Base-by-base conservation (phyloP, 2,329 filamentous ascomycete genomes). In the Cercospora sp. region DNA sequence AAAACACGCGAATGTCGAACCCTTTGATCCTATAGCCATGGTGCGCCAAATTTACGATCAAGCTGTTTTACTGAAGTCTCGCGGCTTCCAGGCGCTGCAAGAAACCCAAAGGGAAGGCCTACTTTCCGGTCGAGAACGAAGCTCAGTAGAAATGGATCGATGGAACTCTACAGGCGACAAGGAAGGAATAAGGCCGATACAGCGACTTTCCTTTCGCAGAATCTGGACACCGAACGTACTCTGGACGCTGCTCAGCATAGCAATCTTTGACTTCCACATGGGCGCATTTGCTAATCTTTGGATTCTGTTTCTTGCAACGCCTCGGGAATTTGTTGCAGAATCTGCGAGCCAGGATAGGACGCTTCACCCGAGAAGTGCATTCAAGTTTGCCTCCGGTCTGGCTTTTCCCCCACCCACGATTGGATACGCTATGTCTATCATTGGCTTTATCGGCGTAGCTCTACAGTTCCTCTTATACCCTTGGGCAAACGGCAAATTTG, bases 281-380 rank as follows among this genome's bases (percentile, higher is more conserved):
- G 90, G 89, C 68, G 89, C 90, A 30, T 94, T 93, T 82, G 90
- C 91, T 76, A 87, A 90, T 1, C 85, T 94, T 55, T 92, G 89
- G 82, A 91, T 91, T 69, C 85, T 92, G 61, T 93, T 94, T 78
- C 84, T 94, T 57, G 92, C 91, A 0, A 91, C 90, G 0, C 89
- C 90, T 0, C 88, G 89, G 57, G 74, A 77, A 49, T 79, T 76
- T 66, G 69, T 87, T 1, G 59, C 65, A 32, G 73, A 75, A 76
- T 73, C 74, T 69, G 74, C 65, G 73, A 72, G 78, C 55, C 51
- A 71, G 30, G 69, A 74, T 51, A 49, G 51, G n/a, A 45, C 61
- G 16, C 66, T 79, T 73, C 72, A 78, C 69, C 51, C 67, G 5
- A 69, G 75, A 45, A 73, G 74, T 61, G 70, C 88, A 0, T 87